Base-by-base conservation (phyloP, 495 filamentous ascomycete genomes). In the Corynascus novoguineensis region DNA sequence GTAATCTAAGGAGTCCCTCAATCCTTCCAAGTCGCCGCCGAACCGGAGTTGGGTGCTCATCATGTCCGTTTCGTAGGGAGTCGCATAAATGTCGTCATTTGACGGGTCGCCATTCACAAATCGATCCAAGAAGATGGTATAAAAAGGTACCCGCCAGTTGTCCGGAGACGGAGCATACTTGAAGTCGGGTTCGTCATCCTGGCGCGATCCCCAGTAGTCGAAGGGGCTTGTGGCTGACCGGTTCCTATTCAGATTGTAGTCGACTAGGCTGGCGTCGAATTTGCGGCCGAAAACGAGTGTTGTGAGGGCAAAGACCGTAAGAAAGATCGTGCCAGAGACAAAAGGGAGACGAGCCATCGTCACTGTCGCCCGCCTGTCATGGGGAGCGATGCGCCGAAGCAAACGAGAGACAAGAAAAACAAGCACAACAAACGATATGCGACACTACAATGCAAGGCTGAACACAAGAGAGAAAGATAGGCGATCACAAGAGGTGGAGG, bases 131-230 rank as follows among this genome's bases (percentile, higher is more conserved):
- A 87, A 85, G 27, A 89, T 59, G 5, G 84, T 86, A 62, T 89
- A 90, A 57, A 87, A 81, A 0, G 86, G 86, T 56, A 90, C 78
- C 21, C 86, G 76, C 86, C 86, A 90, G 60, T 83, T 87, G 1
- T 68, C 60, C 0, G 86, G 86, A 1, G 86, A 88, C 0, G 78
- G 75, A 14, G 64, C 63, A 61, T 81, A 86, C 9, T 58, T 63
- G 50, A 53, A 50, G 60, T 83, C 37, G 37, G 37, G 37, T 15
- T 41, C 37, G 14, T 41, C 79, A 50, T 78, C 72, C 14, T 73
- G 67, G 77, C 86, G 87, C 68, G 75, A 62, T 12, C 81, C 81
- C 64, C 71, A 78, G 68, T 89, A 89, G 29, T 89, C 76, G 14
- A 81, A 69, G 1, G 86, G 83, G 42, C 74, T 63, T 17, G 60